These are phyloP conservation scores for Chlorella sp. DNA, from an alignment of 139 green algal genomes.

Conservation along the genomic window DNA sequence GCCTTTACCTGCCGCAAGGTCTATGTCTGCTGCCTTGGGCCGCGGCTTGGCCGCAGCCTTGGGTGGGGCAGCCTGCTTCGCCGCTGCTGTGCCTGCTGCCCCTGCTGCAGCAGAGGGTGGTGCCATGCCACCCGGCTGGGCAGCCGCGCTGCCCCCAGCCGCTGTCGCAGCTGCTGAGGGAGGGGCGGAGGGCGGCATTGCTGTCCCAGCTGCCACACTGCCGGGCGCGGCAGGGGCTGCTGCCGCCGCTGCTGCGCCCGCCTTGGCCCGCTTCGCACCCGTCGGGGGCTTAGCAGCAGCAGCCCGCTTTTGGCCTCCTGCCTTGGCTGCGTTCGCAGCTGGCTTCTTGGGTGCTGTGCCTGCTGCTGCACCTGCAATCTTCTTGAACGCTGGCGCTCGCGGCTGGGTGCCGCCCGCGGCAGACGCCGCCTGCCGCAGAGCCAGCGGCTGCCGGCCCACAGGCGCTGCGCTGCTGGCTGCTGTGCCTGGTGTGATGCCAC, in stretches of 20 bases:
- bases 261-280: background rate
- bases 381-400: background rate
- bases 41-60: conserved; percentile 32
- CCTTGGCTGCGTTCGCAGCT: background rate
- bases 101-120: no score
- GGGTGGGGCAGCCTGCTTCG: background rate
- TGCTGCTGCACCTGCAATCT: background rate
- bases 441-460: background rate
- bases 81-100: background rate
- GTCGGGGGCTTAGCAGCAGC: background rate
- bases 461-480: no score
- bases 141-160: background rate
- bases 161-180: no score
- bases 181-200: no score
- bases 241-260: no score
- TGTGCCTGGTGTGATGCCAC: background rate
- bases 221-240: no score
- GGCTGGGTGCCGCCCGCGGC: background rate
- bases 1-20: conserved; percentile 8
- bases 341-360: background rate
- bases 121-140: background rate
- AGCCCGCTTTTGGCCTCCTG: background rate
- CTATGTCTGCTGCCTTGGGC: conserved; percentile 20
- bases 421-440: background rate
- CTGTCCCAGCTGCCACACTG: no score